Conservation (phyloP, 2,329 filamentous ascomycete genomes). For the Verruconis gallopava region DNA sequence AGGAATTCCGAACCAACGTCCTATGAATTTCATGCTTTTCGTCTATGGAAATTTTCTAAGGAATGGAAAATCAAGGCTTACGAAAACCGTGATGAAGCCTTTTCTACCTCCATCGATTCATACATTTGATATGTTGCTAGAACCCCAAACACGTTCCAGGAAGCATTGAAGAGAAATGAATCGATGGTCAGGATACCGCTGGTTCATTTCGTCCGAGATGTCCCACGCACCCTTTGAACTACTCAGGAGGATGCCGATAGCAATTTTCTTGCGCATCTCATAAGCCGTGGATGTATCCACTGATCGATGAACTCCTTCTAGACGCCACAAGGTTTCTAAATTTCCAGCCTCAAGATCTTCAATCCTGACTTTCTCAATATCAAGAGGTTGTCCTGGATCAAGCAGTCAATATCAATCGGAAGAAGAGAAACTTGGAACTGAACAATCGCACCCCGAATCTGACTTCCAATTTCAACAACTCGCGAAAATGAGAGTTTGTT, state of each 20-base stretch:
- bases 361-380: constrained; percentile 32
- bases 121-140: too few relatives aligned
- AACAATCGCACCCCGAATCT: constrained; percentile 27
- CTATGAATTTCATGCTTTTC: too few relatives aligned
- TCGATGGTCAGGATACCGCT: constrained; percentile 31
- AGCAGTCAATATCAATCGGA: neutral
- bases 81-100: too few relatives aligned
- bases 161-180: constrained; percentile 32
- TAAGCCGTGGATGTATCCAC: constrained; percentile 23
- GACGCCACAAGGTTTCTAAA: constrained; percentile 29
- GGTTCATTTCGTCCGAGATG: constrained; percentile 33
- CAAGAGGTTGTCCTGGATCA: constrained; percentile 21
- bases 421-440: neutral
- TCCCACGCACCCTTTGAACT: constrained; percentile 31
- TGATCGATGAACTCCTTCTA: constrained; percentile 21
- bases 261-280: constrained; percentile 24
- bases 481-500: constrained; percentile 23
- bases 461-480: constrained; percentile 28
- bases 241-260: constrained; percentile 31
- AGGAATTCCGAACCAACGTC: too few relatives aligned
- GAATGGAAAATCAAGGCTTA: too few relatives aligned
- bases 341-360: constrained; percentile 35
- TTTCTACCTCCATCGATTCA: too few relatives aligned
- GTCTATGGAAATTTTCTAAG: too few relatives aligned
- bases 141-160: constrained; percentile 29